Evolutionary conservation across 345 rosid genomes (phyloP).

Genomic region (Triadica sebifera): DNA sequence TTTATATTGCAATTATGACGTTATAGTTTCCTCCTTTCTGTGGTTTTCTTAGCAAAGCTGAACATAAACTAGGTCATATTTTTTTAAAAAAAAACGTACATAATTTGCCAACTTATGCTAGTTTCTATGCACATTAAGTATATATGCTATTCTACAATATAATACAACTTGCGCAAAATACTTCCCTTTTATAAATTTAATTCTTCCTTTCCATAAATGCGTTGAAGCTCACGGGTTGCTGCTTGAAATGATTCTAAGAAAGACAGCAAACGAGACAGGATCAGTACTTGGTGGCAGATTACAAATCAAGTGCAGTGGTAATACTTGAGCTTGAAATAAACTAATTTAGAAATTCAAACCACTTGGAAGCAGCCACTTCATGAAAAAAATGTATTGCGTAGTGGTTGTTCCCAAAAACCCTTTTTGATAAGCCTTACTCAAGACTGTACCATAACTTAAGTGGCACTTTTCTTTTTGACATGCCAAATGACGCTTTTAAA

Average conservation of each 20-base stretch:
- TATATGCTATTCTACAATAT: slow-evolving; percentile 8
- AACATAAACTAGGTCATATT: neutral
- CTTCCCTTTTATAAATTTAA: slow-evolving; percentile 33
- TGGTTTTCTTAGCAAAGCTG: neutral
- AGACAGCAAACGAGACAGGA: neutral
- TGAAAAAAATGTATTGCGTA: too few species aligned
- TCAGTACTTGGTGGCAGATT: neutral
- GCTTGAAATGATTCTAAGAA: slow-evolving; percentile 80
- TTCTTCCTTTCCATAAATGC: slow-evolving; percentile 82
- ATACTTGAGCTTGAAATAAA: too few species aligned
- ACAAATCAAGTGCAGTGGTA: neutral
- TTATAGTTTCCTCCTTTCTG: too few species aligned
- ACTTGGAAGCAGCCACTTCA: neutral
- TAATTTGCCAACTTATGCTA: neutral
- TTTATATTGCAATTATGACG: neutral
- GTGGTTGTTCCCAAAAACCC: too few species aligned
- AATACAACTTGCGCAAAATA: neutral
- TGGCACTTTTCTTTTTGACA: neutral
- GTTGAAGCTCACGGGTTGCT: slow-evolving; percentile 87
- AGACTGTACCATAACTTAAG: too few species aligned
- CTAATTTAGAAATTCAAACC: too few species aligned
- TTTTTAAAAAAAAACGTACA: neutral
- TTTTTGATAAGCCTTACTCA: too few species aligned
- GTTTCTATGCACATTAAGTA: slow-evolving; percentile 21
- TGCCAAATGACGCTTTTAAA: neutral